phyloP scores from a whole-genome alignment of 2,329 filamentous ascomycete genomes.

The Fusarium brevicatenulatum region DNA sequence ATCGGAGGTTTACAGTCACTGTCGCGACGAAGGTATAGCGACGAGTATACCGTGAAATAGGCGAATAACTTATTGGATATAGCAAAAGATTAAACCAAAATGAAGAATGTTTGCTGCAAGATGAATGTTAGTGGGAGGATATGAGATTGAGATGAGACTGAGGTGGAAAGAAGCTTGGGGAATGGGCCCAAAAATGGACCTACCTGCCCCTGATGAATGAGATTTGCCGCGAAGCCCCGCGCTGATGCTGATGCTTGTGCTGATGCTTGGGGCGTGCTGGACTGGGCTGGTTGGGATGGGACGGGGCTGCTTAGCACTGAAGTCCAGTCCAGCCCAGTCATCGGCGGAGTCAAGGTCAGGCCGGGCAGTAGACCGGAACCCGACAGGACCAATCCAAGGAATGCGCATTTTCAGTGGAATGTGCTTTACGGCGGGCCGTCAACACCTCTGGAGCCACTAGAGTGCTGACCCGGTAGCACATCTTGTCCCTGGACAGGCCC shows the following conservation, averaged over 20 bases:
- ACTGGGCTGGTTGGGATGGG: neutral
- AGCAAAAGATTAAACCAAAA: slow-evolving; percentile 10
- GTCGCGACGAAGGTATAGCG: slow-evolving; percentile 24
- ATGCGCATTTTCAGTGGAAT: slow-evolving; percentile 9
- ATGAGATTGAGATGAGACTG: slow-evolving; percentile 32
- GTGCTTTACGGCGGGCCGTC: slow-evolving; percentile 12
- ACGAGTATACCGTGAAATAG: slow-evolving; percentile 2
- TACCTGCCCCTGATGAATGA: slow-evolving; percentile 29
- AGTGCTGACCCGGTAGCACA: slow-evolving; percentile 17
- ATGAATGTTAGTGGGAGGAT: slow-evolving; percentile 19
- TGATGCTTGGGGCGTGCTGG: neutral
- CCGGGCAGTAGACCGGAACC: neutral
- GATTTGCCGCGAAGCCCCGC: slow-evolving; percentile 41
- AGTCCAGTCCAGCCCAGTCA: neutral
- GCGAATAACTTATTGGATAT: neutral
- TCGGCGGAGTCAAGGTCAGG: neutral
- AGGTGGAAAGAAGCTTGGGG: slow-evolving; percentile 16
- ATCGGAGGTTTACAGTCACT: slow-evolving; percentile 2
- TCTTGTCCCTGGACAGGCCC: slow-evolving; percentile 14
- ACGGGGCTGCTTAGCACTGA: neutral
- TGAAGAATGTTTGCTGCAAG: slow-evolving; percentile 10
- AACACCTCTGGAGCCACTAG: slow-evolving; percentile 8
- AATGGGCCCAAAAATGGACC: slow-evolving; percentile 28
- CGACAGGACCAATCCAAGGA: slow-evolving; percentile 2
- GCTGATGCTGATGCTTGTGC: slow-evolving; percentile 8